Conservation (phyloP, 2,329 filamentous ascomycete genomes). For the Neofusicoccum umdonicola region DNA sequence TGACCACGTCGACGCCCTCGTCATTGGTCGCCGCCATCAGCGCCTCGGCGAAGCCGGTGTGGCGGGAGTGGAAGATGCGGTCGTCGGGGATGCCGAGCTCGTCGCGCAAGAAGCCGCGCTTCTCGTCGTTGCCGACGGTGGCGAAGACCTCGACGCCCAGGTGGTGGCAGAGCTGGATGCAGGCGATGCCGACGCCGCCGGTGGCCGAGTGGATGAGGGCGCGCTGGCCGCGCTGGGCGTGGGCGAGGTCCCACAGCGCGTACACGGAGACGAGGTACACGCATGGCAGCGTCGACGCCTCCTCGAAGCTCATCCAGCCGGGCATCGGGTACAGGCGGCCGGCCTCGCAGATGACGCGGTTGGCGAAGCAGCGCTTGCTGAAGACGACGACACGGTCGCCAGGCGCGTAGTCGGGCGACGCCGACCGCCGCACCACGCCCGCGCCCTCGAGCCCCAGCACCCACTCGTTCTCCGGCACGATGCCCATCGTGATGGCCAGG, state of each 20-base stretch:
- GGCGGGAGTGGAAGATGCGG: slow-evolving; percentile 33
- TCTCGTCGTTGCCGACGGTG: slow-evolving; percentile 24
- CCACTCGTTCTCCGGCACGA: slow-evolving; percentile 16
- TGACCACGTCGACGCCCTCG: slow-evolving; percentile 31
- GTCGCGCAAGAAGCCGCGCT: slow-evolving; percentile 22
- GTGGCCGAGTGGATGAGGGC: slow-evolving; percentile 32
- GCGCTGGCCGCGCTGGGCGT: slow-evolving; percentile 8
- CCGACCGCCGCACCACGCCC: slow-evolving; percentile 15
- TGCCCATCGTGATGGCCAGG: slow-evolving; percentile 19
- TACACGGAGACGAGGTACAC: slow-evolving; percentile 23
- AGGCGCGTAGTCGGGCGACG: not conserved
- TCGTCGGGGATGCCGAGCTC: slow-evolving; percentile 23
- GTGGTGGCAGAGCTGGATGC: slow-evolving; percentile 24
- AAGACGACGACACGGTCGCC: slow-evolving; percentile 15
- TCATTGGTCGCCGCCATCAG: slow-evolving; percentile 24
- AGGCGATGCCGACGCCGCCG: slow-evolving; percentile 31
- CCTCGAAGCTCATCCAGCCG: slow-evolving; percentile 22
- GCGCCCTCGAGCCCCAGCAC: slow-evolving; percentile 21
- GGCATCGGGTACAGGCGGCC: slow-evolving; percentile 19
- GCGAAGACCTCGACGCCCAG: slow-evolving; percentile 27
- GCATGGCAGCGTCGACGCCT: slow-evolving; percentile 22
- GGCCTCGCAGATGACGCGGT: not conserved
- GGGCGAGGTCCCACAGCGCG: slow-evolving; percentile 20
- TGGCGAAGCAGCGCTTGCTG: slow-evolving; percentile 1
- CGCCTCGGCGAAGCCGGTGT: slow-evolving; percentile 21